Conservation (phyloP, 2,329 filamentous ascomycete species). For the Taxawa tesnikishii region DNA sequence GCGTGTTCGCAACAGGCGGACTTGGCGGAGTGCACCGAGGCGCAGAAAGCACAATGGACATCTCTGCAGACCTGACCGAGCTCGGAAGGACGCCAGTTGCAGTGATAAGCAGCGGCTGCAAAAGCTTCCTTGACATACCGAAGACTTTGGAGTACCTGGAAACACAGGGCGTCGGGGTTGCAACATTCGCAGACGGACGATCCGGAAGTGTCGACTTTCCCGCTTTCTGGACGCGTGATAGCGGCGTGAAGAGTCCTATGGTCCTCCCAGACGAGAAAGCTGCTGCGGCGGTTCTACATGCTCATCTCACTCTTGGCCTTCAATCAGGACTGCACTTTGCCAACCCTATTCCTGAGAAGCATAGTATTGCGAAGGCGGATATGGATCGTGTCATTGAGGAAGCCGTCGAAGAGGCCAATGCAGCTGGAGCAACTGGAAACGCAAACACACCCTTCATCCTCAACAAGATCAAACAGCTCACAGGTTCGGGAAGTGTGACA, state of each 20-base stretch:
- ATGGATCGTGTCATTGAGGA: conserved; percentile 59
- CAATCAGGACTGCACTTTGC: conserved; percentile 76
- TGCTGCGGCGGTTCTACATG: conserved; percentile 78
- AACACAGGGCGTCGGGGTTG: conserved; percentile 66
- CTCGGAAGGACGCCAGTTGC: conserved; percentile 79
- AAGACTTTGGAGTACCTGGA: conserved; percentile 74
- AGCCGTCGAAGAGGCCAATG: conserved; percentile 52
- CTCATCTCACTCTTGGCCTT: conserved; percentile 60
- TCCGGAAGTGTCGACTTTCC: conserved; percentile 68
- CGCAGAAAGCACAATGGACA: conserved; percentile 75
- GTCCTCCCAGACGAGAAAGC: conserved; percentile 64
- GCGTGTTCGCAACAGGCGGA: conserved; percentile 87
- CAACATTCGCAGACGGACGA: conserved; percentile 79
- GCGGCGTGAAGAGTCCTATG: conserved; percentile 66
- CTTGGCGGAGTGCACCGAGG: conserved; percentile 89
- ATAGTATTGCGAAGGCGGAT: conserved; percentile 55
- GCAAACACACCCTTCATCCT: conserved; percentile 80
- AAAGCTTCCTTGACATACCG: conserved; percentile 88
- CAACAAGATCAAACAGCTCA: conserved; percentile 66
- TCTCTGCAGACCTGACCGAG: conserved; percentile 91
- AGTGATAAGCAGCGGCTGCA: conserved; percentile 82
- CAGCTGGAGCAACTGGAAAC: conserved; percentile 56
- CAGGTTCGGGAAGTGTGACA: conserved; percentile 53
- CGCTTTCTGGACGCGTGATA: conserved; percentile 85
- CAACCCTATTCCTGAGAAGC: conserved; percentile 67